Evolutionary conservation across 1,284 basidiomycete species (phyloP).

Genomic region (Heterobasidion parviporum): DNA sequence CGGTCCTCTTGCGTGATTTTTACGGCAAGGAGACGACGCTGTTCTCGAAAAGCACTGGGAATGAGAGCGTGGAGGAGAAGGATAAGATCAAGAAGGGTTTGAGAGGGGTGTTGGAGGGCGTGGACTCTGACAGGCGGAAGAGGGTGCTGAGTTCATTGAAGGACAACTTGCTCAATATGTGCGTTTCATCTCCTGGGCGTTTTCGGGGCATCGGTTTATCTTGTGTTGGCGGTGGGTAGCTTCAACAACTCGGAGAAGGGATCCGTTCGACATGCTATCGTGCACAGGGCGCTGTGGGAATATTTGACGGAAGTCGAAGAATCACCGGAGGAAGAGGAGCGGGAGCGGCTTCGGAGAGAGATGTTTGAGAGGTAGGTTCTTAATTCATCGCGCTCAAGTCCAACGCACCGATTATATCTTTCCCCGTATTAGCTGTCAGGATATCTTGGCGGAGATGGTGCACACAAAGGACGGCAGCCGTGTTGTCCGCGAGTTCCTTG

Average conservation of each 20-base stretch:
- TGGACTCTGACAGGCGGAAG: slow-evolving; percentile 53
- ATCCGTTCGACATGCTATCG: slow-evolving; percentile 75
- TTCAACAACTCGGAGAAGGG: slow-evolving; percentile 89
- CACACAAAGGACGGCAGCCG: slow-evolving; percentile 87
- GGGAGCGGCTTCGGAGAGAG: slow-evolving; percentile 53
- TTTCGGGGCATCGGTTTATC: not conserved
- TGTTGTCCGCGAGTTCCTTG: slow-evolving; percentile 78
- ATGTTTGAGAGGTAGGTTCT: slow-evolving; percentile 54
- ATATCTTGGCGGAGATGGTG: slow-evolving; percentile 81
- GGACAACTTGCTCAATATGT: slow-evolving; percentile 74
- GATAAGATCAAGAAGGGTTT: slow-evolving; percentile 58
- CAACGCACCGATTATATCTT: not conserved
- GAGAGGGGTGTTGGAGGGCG: slow-evolving; percentile 55
- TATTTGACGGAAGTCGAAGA: slow-evolving; percentile 52
- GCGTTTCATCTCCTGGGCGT: slow-evolving; percentile 19
- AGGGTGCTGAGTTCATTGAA: slow-evolving; percentile 64
- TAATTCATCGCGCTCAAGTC: not conserved
- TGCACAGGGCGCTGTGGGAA: slow-evolving; percentile 78
- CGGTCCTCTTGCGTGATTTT: slow-evolving; percentile 74
- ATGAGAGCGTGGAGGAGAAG: slow-evolving; percentile 48
- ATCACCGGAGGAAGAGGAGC: slow-evolving; percentile 47
- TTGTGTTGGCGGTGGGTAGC: slow-evolving; percentile 27
- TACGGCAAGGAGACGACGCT: slow-evolving; percentile 81
- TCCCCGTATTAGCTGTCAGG: slow-evolving; percentile 51
- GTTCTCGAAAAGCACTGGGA: slow-evolving; percentile 53